phyloP scores from a whole-genome alignment of 2,329 filamentous ascomycete genomes.

The Fonsecaea nubica region DNA sequence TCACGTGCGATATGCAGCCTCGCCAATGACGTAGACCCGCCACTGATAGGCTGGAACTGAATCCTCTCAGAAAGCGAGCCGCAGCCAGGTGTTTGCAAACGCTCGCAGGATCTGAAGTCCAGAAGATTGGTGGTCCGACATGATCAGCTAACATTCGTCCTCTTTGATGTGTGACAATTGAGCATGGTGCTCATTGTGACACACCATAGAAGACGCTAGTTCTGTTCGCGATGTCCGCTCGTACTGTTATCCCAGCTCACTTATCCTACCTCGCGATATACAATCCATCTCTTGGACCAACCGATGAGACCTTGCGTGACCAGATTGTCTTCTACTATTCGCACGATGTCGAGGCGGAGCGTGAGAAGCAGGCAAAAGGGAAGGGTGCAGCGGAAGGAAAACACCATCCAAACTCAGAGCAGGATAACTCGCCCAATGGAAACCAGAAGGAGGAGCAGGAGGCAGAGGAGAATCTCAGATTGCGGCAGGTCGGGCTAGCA shows the following conservation, averaged over 20 bases:
- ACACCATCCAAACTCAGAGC: conserved; percentile 2
- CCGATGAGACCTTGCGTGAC: conserved; percentile 74
- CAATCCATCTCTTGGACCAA: conserved; percentile 79
- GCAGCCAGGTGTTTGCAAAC: neutral
- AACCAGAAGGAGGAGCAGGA: conserved; percentile 48
- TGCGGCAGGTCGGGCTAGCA: conserved; percentile 92
- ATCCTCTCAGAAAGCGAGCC: neutral
- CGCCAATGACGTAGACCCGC: conserved; percentile 11
- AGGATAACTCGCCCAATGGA: conserved; percentile 35
- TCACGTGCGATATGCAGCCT: conserved; percentile 25
- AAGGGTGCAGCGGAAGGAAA: conserved; percentile 9
- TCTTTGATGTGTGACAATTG: neutral
- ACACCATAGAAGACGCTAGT: neutral
- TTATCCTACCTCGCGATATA: conserved; percentile 93
- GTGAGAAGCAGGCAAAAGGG: conserved; percentile 40
- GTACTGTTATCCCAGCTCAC: conserved; percentile 73
- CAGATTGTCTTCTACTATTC: conserved; percentile 96
- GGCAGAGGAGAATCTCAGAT: conserved; percentile 80
- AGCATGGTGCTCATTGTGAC: conserved; percentile 2
- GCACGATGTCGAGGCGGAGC: conserved; percentile 39
- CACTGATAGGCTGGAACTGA: conserved; percentile 3
- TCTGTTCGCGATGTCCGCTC: conserved; percentile 24
- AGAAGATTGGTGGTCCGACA: neutral
- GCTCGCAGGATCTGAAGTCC: neutral
- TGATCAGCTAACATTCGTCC: neutral